Base-by-base conservation (phyloP, 495 filamentous ascomycete genomes). In the Aspergillus campestris region DNA sequence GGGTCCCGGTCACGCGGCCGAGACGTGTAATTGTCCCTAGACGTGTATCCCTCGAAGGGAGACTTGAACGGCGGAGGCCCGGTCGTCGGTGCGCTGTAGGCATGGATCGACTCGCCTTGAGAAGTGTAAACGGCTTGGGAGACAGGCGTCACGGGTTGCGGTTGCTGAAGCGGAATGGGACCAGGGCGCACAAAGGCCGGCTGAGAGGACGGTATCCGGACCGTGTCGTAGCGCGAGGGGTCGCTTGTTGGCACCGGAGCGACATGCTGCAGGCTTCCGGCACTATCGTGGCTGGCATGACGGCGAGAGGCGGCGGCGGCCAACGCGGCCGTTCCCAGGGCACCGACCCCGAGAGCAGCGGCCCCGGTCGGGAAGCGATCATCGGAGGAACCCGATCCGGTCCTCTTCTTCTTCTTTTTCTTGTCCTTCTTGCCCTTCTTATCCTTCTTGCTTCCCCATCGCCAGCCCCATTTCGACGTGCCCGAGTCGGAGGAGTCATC, bases 161-260 rank as follows among this genome's bases (percentile, higher is more conserved):
- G 78, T 42, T 79, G 74, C 44, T 78, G 77, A 5, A 81, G 62
- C 8, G 75, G 75, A 35, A 80, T 71, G 14, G 70, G 62, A 5
- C 66, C 72, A 11, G 74, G 70, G 15, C 72, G 67, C 36, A 72
- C 55, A 13, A 65, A 49, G 6, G 67, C 72, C 66, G 78, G 58
- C 67, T 74, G 42, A 64, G 57, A 40, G 57, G 81, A 74, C 38
- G 68, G 70, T 12, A 73, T 59, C 8, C 60, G 56, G 15, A 58
- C 64, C 47, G 67, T 74, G 42, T 83, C 81, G 51, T 78, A 83
- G 34, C 68, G 73, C 29, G 65, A 65, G 4, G 77, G 77, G 54
- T 86, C 83, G 8, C 71, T 71, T 14, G 79, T 84, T 24, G 81
- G 71, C 32, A 82, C 54, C 7, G 83, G 79, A 65, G 70, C 59